Base-by-base conservation (phyloP, 2,329 filamentous ascomycete species). In the Colletotrichum lentis region DNA sequence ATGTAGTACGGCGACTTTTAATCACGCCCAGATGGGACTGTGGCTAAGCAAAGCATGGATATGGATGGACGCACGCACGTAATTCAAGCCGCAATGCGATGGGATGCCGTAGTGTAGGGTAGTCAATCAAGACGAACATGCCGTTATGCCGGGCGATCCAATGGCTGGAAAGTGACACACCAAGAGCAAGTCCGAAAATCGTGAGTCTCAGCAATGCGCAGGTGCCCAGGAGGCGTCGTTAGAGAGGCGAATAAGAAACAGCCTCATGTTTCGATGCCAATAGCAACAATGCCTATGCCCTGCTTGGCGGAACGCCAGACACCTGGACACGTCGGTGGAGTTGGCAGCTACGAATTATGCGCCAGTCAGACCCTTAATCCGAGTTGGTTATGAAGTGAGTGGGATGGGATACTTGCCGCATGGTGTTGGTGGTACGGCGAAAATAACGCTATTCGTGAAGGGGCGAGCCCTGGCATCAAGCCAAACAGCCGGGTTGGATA, bases 221-320 rank as follows among this genome's bases (percentile, higher is more conserved):
- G 56, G 24, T 67, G 54, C 60, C 61, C 27, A 27, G 27, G 54
- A 68, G 62, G 66, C 49, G 62, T 62, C 44, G 39, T 60, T 62
- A 57, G 55, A 67, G 67, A 65, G 60, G 68, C 66, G 62, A 68
- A 55, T 62, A 37, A 73, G 73, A 77, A 77, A 77, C 74, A 75
- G 72, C 62, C 62, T 73, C 73, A 73, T 75, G 77, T 78, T 78
- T 78, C 76, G 75, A 77, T 69, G 71, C 70, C 59, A 47, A 46
- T 56, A n/a, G n/a, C n/a, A 64, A 56, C 55, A 65, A 46, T 59
- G 57, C 57, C 57, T 18, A 54, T 61, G 62, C 54, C 20, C 18
- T 27, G 43, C 27, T 18, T 35, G 16, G 39, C 5, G 20, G 39
- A 56, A 41, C 37, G 10, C 56, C 56, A 39, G 56, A 57, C 31